Evolutionary conservation across 768 basidiomycete species (phyloP), one percentile per base, ranked within the genome.

Genomic region (Zangia roseola): DNA sequence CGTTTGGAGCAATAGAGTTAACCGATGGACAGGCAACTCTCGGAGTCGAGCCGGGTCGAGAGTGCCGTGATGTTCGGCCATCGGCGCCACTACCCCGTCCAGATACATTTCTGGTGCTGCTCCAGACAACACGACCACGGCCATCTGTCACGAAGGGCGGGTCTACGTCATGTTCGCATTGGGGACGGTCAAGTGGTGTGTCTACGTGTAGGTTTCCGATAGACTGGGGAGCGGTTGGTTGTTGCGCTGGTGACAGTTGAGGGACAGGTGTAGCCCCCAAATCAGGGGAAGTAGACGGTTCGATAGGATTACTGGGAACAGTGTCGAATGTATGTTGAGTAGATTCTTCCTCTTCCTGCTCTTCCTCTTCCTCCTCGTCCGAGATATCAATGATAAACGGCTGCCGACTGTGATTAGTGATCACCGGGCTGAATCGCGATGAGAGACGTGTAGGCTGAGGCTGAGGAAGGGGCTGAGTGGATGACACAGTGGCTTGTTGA

Each of bases 101-200:
- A 38, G 63, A 34, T 43, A 40, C 43, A 36, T 47, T 60, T 19
- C 58, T 60, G 20, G 67, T 55, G 34, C 67, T 71, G 43, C 67
- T 69, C 69, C 70, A 71, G 40, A 84, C 77, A 19, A 83, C 82
- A 47, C 82, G 71, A 9, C 83, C 83, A 39, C 83, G 73, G 23
- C 83, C 83, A 61, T 85, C 83, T 13, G 83, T 84, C 49, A 81
- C 70, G 57, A 84, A 84, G 7, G 78, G 75, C 25, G 81, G 79
- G 24, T 75, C 72, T 16, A 56, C 35, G 14, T 71, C 64, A 41
- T 70, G 69, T 42, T 71, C 66, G 43, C 60, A 56, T 38, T 55
- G 65, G 33, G 51, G 55, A 40, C 47, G 63, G 33, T 31, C 10
- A 34, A 3, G 34, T 10, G 49, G 35, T 9, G 37, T 12, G 13